Conservation (phyloP, 148 eudicot species). For the Rheum nobile region DNA sequence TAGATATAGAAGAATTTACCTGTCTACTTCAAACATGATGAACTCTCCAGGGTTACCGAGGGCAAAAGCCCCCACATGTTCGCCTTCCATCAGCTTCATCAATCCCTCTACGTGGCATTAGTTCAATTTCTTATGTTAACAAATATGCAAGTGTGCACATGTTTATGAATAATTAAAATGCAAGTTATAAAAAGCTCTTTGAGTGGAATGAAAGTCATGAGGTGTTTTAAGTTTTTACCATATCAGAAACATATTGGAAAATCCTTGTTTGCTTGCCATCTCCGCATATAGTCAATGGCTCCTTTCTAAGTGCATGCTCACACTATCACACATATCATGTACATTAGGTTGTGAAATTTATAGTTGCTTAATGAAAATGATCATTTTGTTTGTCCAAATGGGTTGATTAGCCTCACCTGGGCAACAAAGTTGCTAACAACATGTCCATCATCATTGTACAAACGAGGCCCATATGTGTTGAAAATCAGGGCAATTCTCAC, state of each 20-base stretch:
- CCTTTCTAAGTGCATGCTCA: constrained; percentile 77
- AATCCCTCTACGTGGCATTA: constrained; percentile 73
- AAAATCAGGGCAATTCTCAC: constrained; percentile 96
- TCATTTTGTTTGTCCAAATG: not conserved
- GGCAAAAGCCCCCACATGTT: constrained; percentile 92
- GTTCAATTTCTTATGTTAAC: not conserved
- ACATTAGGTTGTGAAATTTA: too few relatives aligned
- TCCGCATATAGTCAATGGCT: constrained; percentile 88
- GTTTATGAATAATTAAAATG: not conserved
- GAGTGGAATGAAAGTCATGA: not conserved
- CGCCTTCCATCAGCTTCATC: constrained; percentile 96
- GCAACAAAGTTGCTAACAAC: constrained; percentile 97
- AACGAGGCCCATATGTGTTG: constrained; percentile 88
- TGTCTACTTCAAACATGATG: constrained; percentile 95
- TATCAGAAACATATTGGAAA: constrained; percentile 85
- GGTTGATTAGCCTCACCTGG: constrained; percentile 31
- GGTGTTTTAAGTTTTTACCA: constrained; percentile 46
- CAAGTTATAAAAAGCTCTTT: not conserved
- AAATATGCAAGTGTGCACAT: not conserved
- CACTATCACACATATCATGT: too few relatives aligned
- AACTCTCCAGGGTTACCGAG: constrained; percentile 96
- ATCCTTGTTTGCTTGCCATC: constrained; percentile 98
- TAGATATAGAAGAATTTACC: not conserved
- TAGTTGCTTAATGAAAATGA: not conserved
- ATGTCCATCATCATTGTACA: constrained; percentile 92